Evolutionary conservation across 2,329 filamentous ascomycete species (phyloP), one percentile per base, ranked within the genome.

Genomic region (Ophiostoma perfectum): DNA sequence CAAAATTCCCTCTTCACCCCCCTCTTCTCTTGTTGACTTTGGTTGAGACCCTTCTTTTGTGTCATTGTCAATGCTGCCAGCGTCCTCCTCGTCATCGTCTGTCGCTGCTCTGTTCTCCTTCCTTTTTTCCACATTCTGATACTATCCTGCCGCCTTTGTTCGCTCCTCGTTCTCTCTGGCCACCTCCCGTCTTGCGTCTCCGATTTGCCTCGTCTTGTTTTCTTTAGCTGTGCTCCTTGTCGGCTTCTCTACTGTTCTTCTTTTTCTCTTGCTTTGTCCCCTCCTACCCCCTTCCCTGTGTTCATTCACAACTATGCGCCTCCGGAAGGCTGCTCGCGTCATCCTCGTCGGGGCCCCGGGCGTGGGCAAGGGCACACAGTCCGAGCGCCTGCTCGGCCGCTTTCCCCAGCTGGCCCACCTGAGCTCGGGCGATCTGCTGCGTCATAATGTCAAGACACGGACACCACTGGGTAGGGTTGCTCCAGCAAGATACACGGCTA

Each of bases 321-420:
- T 96, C 75, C 85, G 84, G 73, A 88, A 85, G 80, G 94, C 95
- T 69, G 95, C 95, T 67, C 90, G 95, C 71, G 89, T 98, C 72
- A 98, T 99, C 76, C 87, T 99, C 73, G 87, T 99, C 74, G 95
- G 95, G 74, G 93, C 94, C 66, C 95, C 95, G n/a, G 93, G 93
- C 69, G 95, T 97, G 69, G 95, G 95, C 71, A 99, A 99, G 79
- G 95, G 94, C 71, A 99, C 95, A 3, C 95, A 99, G 81, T 92
- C 92, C 66, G 91, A 96, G 78, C 88, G 95, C 71, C 83, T 99
- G 71, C 88, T 98, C 73, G 83, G 88, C 73, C 88, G 91, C 73
- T 99, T 95, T 76, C 92, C 93, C 3, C 91, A 97, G 76, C 83
- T 99, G 64, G 90, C 92, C 67, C 89, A 93, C 18, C 94, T 99